Conservation (phyloP, 495 filamentous ascomycete genomes). For the Wilcoxina mikolae region DNA sequence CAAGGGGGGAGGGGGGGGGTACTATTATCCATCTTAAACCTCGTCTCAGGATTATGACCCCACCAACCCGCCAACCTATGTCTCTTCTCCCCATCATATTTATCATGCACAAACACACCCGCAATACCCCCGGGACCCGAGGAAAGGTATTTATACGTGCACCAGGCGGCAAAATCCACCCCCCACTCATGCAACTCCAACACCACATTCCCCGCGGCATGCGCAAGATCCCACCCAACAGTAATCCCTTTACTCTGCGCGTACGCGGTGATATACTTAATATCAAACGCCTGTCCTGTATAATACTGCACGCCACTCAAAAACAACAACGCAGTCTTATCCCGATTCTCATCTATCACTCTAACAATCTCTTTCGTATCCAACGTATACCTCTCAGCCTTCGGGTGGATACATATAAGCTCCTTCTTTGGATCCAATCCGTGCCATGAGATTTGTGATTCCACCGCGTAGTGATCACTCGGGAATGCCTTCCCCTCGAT, state of each 20-base stretch:
- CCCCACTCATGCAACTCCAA: constrained; percentile 79
- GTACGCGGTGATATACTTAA: constrained; percentile 64
- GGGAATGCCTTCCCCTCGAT: constrained; percentile 90
- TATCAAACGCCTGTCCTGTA: constrained; percentile 81
- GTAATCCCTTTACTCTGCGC: constrained; percentile 62
- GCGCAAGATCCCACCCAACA: constrained; percentile 89
- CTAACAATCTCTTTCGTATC: constrained; percentile 59
- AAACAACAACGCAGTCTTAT: constrained; percentile 61
- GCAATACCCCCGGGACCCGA: constrained; percentile 77
- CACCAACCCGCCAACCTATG: constrained; percentile 29
- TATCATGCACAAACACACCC: constrained; percentile 73
- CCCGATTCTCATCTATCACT: constrained; percentile 61
- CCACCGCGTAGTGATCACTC: constrained; percentile 85
- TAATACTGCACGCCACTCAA: constrained; percentile 92
- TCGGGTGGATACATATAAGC: constrained; percentile 63
- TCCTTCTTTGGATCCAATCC: constrained; percentile 49
- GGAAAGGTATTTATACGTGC: constrained; percentile 94
- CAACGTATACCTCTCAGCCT: constrained; percentile 37
- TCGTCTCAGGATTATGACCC: constrained; percentile 21
- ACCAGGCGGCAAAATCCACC: constrained; percentile 92
- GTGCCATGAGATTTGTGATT: constrained; percentile 76
- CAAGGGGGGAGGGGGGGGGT: not conserved
- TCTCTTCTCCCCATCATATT: constrained; percentile 43
- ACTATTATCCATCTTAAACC: constrained; percentile 44
- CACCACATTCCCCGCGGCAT: constrained; percentile 83